Evolutionary conservation across 2,329 filamentous ascomycete genomes (phyloP).

Genomic region (Sordariomycetes sp.): DNA sequence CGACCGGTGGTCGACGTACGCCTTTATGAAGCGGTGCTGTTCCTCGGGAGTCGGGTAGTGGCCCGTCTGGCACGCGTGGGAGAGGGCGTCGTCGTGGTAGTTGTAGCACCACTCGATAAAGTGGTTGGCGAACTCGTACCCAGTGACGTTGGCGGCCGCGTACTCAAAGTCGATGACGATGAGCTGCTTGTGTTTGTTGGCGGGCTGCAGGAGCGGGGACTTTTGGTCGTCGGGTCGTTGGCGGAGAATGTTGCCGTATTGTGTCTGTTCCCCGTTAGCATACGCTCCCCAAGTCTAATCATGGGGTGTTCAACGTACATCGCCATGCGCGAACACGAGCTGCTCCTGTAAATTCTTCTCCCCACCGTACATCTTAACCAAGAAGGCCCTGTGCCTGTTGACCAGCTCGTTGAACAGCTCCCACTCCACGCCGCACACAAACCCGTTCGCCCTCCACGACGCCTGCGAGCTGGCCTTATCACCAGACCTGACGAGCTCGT

Average conservation of each 20-base stretch:
- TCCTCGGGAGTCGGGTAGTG: constrained; percentile 71
- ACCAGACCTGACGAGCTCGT: constrained; percentile 45
- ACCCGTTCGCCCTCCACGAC: constrained; percentile 58
- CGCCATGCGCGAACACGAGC: constrained; percentile 94
- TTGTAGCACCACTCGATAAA: constrained; percentile 99
- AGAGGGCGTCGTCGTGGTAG: constrained; percentile 63
- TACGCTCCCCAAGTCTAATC: background rate
- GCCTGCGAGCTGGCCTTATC: constrained; percentile 20
- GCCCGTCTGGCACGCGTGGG: constrained; percentile 57
- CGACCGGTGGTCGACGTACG: constrained; percentile 77
- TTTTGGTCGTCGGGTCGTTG: constrained; percentile 56
- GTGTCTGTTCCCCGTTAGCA: constrained; percentile 50
- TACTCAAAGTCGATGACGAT: constrained; percentile 99
- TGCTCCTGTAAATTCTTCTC: constrained; percentile 55
- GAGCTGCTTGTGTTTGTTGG: constrained; percentile 91
- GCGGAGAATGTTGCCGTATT: constrained; percentile 95
- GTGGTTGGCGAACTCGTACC: constrained; percentile 92
- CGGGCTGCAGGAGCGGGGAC: constrained; percentile 77
- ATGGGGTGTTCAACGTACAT: constrained; percentile 47
- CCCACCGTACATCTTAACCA: constrained; percentile 64
- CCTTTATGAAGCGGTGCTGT: constrained; percentile 73
- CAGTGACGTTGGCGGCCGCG: constrained; percentile 75
- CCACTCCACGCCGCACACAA: constrained; percentile 81
- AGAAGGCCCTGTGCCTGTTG: constrained; percentile 64
- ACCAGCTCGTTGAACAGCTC: constrained; percentile 62